phyloP scores from a whole-genome alignment of 768 basidiomycete genomes.

The Kondoa malvinella region DNA sequence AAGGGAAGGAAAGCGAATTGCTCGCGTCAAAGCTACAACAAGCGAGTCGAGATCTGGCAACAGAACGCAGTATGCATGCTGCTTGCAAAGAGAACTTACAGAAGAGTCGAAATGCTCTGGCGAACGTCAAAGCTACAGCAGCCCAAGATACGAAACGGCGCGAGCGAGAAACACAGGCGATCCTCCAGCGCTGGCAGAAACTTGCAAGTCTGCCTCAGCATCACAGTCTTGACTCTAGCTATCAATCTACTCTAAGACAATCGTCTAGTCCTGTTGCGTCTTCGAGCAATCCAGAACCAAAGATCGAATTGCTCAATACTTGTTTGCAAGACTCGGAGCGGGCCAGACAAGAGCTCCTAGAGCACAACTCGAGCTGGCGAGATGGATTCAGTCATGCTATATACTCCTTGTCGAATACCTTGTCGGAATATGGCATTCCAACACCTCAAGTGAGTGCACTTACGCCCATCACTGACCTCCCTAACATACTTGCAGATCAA shows the following conservation, averaged over 20 bases:
- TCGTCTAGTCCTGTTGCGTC: neutral
- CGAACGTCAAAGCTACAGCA: neutral
- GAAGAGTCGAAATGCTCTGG: neutral
- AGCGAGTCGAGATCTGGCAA: neutral
- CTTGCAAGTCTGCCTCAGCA: neutral
- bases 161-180: neutral
- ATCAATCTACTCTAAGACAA: neutral
- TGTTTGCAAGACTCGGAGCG: neutral
- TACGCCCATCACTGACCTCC: no score
- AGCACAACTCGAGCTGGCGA: neutral
- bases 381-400: neutral
- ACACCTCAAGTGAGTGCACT: no score
- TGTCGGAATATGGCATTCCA: neutral
- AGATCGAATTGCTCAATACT: neutral
- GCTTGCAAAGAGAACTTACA: neutral
- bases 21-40: neutral
- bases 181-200: neutral
- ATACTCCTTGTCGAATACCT: neutral
- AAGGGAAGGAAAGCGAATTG: neutral
- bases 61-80: neutral
- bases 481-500: no score
- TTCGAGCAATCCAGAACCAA: neutral
- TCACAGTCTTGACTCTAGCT: neutral
- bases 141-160: neutral
- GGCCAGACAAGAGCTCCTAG: neutral